These are phyloP conservation scores for Xylariaceae sp. DNA, from an alignment of 2,329 filamentous ascomycete species.

Conservation along the genomic window DNA sequence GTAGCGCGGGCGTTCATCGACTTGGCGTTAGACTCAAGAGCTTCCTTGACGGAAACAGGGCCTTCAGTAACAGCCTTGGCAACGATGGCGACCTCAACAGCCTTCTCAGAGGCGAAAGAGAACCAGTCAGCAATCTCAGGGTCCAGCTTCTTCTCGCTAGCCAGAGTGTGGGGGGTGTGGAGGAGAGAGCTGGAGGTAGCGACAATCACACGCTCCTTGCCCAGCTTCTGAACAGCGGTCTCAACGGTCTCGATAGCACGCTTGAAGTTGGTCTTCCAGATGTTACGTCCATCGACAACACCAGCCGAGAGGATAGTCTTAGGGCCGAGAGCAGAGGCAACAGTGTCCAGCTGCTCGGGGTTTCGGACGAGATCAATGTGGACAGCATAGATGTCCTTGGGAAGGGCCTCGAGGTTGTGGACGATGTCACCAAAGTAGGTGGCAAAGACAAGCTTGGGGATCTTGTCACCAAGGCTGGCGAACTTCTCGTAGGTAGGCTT, in stretches of 20 bases:
- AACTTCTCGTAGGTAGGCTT: slow-evolving; percentile 96
- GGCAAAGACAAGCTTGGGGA: slow-evolving; percentile 84
- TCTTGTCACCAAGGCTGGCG: slow-evolving; percentile 67
- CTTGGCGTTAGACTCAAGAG: slow-evolving; percentile 96
- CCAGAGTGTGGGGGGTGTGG: slow-evolving; percentile 96
- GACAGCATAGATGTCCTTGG: slow-evolving; percentile 75
- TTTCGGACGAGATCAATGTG: slow-evolving; percentile 97
- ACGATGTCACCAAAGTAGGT: slow-evolving; percentile 99
- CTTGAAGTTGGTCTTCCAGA: slow-evolving; percentile 99
- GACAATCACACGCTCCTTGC: slow-evolving; percentile 95
- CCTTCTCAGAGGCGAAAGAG: slow-evolving; percentile 96
- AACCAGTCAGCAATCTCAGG: slow-evolving; percentile 95
- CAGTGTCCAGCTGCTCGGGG: slow-evolving; percentile 91
- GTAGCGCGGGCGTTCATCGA: slow-evolving; percentile 86
- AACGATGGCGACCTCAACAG: slow-evolving; percentile 81
- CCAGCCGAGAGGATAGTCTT: slow-evolving; percentile 90
- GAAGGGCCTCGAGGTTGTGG: slow-evolving; percentile 92
- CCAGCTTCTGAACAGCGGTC: slow-evolving; percentile 86
- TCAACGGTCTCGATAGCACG: slow-evolving; percentile 87
- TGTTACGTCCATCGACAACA: slow-evolving; percentile 98
- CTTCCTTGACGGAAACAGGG: slow-evolving; percentile 76
- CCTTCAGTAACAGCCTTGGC: slow-evolving; percentile 96
- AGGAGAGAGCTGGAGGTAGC: slow-evolving; percentile 96
- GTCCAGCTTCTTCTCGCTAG: slow-evolving; percentile 97
- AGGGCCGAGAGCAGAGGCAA: slow-evolving; percentile 76